These are phyloP conservation scores for Prunus yedoensis DNA, from an alignment of 331 rosid genomes.

Conservation along the genomic window DNA sequence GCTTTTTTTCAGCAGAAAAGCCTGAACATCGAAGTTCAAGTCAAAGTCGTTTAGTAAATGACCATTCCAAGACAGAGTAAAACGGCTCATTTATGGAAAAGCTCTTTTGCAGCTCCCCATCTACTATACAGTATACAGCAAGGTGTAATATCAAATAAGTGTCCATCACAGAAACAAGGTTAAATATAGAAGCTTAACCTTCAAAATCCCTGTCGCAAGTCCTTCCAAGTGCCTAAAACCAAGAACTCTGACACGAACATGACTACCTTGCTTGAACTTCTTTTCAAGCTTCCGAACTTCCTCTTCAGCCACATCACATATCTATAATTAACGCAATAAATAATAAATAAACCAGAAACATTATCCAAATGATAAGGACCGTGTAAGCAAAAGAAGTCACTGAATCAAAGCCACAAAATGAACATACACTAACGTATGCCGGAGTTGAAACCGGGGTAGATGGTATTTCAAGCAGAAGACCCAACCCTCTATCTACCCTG, in stretches of 20 bases:
- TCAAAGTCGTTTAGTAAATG: not conserved
- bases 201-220: conserved; percentile 82
- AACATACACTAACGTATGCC: conserved; percentile 76
- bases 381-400: conserved; percentile 10
- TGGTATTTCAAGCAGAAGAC: conserved; percentile 81
- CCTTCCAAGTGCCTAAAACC: conserved; percentile 95
- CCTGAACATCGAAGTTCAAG: not conserved
- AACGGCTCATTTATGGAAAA: not conserved
- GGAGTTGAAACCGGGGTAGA: conserved; percentile 74
- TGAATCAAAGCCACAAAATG: conserved; percentile 14
- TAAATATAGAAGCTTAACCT: conserved; percentile 45
- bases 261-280: conserved; percentile 81
- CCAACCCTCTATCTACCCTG: conserved; percentile 77
- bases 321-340: conserved; percentile 40
- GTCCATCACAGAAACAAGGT: not conserved
- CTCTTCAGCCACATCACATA: conserved; percentile 78
- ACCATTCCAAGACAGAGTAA: not conserved
- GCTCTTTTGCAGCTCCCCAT: not conserved
- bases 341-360: conserved; percentile 15
- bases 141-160: not conserved
- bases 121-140: not conserved
- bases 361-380: not conserved
- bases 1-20: not conserved
- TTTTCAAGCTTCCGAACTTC: conserved; percentile 75
- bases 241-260: conserved; percentile 76